phyloP scores from a whole-genome alignment of 768 basidiomycete species.

The Boletus rubropictus region DNA sequence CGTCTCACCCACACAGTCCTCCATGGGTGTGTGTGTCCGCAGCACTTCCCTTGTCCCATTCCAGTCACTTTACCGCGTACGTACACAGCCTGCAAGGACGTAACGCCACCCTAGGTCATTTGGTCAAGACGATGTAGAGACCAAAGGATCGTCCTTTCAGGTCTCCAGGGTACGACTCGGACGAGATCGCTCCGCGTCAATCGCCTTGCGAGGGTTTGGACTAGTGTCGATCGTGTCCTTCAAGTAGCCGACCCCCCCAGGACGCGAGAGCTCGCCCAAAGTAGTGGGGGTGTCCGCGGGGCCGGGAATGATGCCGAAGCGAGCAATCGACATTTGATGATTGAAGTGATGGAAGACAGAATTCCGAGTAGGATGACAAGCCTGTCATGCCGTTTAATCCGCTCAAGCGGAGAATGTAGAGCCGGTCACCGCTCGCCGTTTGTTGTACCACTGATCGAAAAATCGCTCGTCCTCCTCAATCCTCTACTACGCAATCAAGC shows the following conservation, averaged over 20 bases:
- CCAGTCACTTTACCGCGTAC: neutral
- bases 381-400: neutral
- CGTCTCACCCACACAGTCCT: neutral
- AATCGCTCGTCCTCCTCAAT: neutral
- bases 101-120: no score
- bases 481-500: neutral
- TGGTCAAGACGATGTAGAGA: no score
- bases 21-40: neutral
- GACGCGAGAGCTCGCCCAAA: neutral
- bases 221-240: neutral
- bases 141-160: slow-evolving; percentile 3
- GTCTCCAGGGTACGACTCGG: neutral
- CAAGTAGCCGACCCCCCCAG: neutral
- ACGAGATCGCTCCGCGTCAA: slow-evolving; percentile 10
- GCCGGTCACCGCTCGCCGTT: no score
- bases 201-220: neutral
- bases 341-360: neutral
- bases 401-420: neutral
- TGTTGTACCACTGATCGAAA: neutral
- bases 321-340: neutral
- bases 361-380: neutral
- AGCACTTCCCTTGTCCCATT: neutral
- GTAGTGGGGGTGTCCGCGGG: neutral
- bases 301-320: neutral
- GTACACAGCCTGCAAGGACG: neutral